Percentiles rank a stretch among this genome's conserved stretches.
These are phyloP conservation scores for Wickerhamomyces sp. DNA, from an alignment of 1,139 yeast genomes.

Conservation along the genomic window DNA sequence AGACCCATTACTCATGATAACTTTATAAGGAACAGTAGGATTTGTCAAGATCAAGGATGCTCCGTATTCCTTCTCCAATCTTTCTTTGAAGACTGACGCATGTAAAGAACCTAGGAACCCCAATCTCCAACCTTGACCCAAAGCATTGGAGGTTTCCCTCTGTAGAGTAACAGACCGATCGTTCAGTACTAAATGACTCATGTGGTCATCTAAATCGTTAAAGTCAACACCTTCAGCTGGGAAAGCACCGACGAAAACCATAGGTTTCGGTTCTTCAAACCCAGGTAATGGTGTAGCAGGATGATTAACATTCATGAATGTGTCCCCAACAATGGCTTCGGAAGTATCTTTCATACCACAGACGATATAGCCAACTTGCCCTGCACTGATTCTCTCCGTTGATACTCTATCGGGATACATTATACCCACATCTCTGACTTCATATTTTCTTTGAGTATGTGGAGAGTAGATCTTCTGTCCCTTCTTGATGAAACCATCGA, in stretches of 20 bases:
- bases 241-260: slow-evolving; percentile 98
- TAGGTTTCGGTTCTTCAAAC: slow-evolving; percentile 93
- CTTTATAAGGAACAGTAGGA: slow-evolving; percentile 91
- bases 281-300: slow-evolving; percentile 82
- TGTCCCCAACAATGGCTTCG: slow-evolving; percentile 91
- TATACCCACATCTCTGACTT: slow-evolving; percentile 87
- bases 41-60: slow-evolving; percentile 89
- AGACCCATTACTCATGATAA: slow-evolving; percentile 58
- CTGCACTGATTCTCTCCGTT: slow-evolving; percentile 63
- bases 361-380: slow-evolving; percentile 90
- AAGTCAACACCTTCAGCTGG: slow-evolving; percentile 95
- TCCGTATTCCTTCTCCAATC: slow-evolving; percentile 91
- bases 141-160: slow-evolving; percentile 87
- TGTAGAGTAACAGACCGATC: slow-evolving; percentile 89
- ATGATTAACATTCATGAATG: slow-evolving; percentile 67
- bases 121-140: slow-evolving; percentile 96
- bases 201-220: slow-evolving; percentile 82
- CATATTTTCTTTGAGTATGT: slow-evolving; percentile 71
- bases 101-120: slow-evolving; percentile 94
- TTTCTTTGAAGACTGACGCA: slow-evolving; percentile 89
- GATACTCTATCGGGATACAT: slow-evolving; percentile 86
- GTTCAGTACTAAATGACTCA: slow-evolving; percentile 80
- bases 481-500: slow-evolving; percentile 70
- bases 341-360: slow-evolving; percentile 89
- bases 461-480: slow-evolving; percentile 78